Conservation (phyloP, 2,329 filamentous ascomycete genomes). For the Lachnum nothofagi region DNA sequence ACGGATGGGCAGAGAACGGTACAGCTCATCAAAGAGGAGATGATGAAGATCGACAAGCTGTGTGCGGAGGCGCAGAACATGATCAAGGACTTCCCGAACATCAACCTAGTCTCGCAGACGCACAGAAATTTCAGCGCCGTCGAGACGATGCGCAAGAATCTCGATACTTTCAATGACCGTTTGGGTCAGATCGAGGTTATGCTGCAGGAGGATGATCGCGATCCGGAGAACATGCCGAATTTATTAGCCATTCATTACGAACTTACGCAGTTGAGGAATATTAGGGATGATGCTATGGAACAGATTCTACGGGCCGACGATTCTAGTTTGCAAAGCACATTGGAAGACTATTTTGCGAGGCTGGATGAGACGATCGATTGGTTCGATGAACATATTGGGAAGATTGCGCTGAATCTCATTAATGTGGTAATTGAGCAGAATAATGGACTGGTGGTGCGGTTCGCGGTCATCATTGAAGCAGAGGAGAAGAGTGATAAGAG, state of each 20-base stretch:
- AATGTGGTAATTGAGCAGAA: constrained; percentile 81
- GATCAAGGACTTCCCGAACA: constrained; percentile 92
- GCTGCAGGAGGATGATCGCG: constrained; percentile 75
- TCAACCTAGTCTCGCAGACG: constrained; percentile 86
- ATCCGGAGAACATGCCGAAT: constrained; percentile 87
- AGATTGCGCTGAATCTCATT: constrained; percentile 84
- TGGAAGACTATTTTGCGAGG: constrained; percentile 83
- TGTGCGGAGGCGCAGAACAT: constrained; percentile 97
- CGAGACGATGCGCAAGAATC: constrained; percentile 84
- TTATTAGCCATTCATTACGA: constrained; percentile 85
- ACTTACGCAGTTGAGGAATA: constrained; percentile 84
- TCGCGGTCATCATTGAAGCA: constrained; percentile 87
- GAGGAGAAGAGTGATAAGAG: constrained; percentile 96
- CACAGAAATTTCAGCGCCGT: constrained; percentile 95
- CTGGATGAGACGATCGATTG: constrained; percentile 84
- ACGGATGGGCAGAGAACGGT: constrained; percentile 88
- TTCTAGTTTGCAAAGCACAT: constrained; percentile 67
- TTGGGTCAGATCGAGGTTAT: constrained; percentile 71
- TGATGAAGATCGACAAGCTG: constrained; percentile 96
- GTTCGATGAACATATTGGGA: constrained; percentile 92
- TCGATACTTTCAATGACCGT: constrained; percentile 80
- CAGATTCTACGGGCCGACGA: constrained; percentile 81
- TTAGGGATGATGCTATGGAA: constrained; percentile 92
- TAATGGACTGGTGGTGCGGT: constrained; percentile 79
- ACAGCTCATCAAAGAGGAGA: constrained; percentile 91